Evolutionary conservation across 768 basidiomycete species (phyloP).

Genomic region (Phylloporus sp.): DNA sequence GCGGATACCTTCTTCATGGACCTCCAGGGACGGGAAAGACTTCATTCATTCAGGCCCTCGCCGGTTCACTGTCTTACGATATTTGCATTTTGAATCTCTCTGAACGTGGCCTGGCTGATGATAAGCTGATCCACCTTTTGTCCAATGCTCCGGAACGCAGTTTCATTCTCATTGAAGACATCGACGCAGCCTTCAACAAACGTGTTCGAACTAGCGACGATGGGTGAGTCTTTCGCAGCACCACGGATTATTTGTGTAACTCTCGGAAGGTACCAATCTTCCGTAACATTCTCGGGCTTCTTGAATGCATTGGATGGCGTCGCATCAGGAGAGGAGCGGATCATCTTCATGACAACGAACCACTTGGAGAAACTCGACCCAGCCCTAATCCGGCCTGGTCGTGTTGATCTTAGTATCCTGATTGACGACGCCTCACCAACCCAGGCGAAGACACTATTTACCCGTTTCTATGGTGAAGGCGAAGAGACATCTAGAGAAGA

Average conservation of each 20-base stretch:
- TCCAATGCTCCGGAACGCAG: slow-evolving; percentile 92
- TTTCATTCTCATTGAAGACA: slow-evolving; percentile 94
- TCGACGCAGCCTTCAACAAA: slow-evolving; percentile 95
- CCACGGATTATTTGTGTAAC: slow-evolving; percentile 8
- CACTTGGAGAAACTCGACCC: slow-evolving; percentile 86
- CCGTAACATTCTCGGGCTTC: slow-evolving; percentile 96
- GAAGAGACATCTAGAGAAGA: slow-evolving; percentile 34
- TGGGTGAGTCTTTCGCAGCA: slow-evolving; percentile 54
- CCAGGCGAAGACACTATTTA: slow-evolving; percentile 77
- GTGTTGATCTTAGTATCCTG: slow-evolving; percentile 82
- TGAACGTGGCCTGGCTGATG: slow-evolving; percentile 93
- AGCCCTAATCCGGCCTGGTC: slow-evolving; percentile 91
- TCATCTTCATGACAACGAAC: slow-evolving; percentile 99
- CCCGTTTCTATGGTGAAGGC: slow-evolving; percentile 72
- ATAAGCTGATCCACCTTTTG: slow-evolving; percentile 90
- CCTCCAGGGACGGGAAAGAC: slow-evolving; percentile 98
- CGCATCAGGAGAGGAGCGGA: slow-evolving; percentile 95
- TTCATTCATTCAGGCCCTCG: slow-evolving; percentile 96
- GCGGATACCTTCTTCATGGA: slow-evolving; percentile 92
- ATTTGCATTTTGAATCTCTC: slow-evolving; percentile 95
- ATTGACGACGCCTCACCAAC: slow-evolving; percentile 83
- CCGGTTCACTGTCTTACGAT: slow-evolving; percentile 89
- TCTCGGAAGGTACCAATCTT: slow-evolving; percentile 75
- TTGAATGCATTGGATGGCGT: slow-evolving; percentile 97
- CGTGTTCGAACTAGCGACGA: slow-evolving; percentile 88